A percentile compares a stretch with the other conserved stretches of the same genome.
Evolutionary conservation across 2,329 filamentous ascomycete genomes (phyloP).

Genomic region (Ophiocordyceps polyrhachis-furcata): DNA sequence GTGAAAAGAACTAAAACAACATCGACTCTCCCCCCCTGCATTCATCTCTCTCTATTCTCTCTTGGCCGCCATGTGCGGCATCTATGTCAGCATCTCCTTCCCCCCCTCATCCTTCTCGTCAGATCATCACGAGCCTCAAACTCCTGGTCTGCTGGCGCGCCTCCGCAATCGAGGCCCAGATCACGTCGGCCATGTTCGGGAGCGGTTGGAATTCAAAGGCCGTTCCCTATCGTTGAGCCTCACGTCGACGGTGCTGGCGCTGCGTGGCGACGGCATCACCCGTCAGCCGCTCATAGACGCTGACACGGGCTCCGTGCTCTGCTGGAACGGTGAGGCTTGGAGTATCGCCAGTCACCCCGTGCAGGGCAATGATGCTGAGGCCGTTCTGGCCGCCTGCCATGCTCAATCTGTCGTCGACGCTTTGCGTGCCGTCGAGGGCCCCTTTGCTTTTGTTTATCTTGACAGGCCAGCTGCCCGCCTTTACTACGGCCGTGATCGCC

Average conservation of each 20-base stretch:
- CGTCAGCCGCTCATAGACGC: slow-evolving; percentile 52
- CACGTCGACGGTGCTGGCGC: slow-evolving; percentile 70
- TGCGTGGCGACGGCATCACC: slow-evolving; percentile 58
- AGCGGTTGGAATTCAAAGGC: slow-evolving; percentile 9
- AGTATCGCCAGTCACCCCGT: slow-evolving; percentile 40
- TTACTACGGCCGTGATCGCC: slow-evolving; percentile 71
- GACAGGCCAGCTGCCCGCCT: slow-evolving; percentile 42
- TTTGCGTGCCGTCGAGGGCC: slow-evolving; percentile 50
- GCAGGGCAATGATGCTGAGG: slow-evolving; percentile 60
- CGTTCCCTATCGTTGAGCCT: slow-evolving; percentile 35
- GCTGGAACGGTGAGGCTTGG: slow-evolving; percentile 99
- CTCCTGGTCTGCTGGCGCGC: slow-evolving; percentile 19
- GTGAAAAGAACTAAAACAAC: not conserved
- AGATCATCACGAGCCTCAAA: not conserved
- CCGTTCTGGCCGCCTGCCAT: slow-evolving; percentile 36
- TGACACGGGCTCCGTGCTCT: slow-evolving; percentile 46
- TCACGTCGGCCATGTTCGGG: slow-evolving; percentile 27
- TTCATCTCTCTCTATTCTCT: not conserved
- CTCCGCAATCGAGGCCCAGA: slow-evolving; percentile 42
- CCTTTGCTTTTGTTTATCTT: slow-evolving; percentile 78
- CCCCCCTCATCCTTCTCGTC: slow-evolving; percentile 10
- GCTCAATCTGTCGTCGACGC: slow-evolving; percentile 24
- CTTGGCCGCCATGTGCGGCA: slow-evolving; percentile 35
- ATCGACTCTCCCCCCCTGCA: not conserved
- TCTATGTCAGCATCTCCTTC: slow-evolving; percentile 30